phyloP scores from a whole-genome alignment of 306 rosid genomes.

The Potentilla sterilis region DNA sequence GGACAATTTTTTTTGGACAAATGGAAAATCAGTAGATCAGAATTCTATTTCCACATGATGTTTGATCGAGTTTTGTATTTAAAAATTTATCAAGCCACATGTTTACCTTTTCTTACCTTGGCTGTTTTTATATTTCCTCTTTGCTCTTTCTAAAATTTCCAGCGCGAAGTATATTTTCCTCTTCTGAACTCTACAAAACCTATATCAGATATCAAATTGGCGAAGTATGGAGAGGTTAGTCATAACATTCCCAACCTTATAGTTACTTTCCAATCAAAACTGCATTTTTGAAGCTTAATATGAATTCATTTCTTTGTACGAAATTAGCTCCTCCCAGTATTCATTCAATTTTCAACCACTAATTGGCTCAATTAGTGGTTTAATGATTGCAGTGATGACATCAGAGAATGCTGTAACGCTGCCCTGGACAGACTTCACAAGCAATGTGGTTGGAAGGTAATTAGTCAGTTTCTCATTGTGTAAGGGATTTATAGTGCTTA shows the following conservation, averaged over 20 bases:
- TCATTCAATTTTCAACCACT: slow-evolving; percentile 43
- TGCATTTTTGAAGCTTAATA: background rate
- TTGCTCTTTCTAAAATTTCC: slow-evolving; percentile 22
- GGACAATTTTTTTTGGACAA: too few species aligned
- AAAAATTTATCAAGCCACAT: background rate
- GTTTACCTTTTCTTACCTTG: background rate
- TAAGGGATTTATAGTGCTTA: background rate
- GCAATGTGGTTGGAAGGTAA: slow-evolving; percentile 82
- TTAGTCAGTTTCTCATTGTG: background rate
- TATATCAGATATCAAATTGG: slow-evolving; percentile 60
- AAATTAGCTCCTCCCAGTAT: slow-evolving; percentile 12
- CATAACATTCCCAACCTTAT: background rate
- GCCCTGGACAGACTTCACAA: slow-evolving; percentile 65
- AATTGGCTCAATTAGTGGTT: slow-evolving; percentile 83
- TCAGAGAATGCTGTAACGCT: slow-evolving; percentile 59
- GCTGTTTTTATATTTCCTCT: background rate
- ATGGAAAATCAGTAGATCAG: background rate
- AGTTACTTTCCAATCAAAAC: background rate
- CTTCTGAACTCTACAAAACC: slow-evolving; percentile 53
- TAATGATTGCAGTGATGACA: slow-evolving; percentile 82
- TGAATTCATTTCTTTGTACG: slow-evolving; percentile 3
- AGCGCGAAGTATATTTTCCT: slow-evolving; percentile 70
- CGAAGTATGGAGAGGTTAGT: slow-evolving; percentile 73
- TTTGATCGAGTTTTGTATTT: background rate
- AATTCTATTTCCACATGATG: background rate